These are phyloP conservation scores for Aspergillus fumigatus DNA, from an alignment of 2,329 filamentous ascomycete genomes.

Conservation along the genomic window DNA sequence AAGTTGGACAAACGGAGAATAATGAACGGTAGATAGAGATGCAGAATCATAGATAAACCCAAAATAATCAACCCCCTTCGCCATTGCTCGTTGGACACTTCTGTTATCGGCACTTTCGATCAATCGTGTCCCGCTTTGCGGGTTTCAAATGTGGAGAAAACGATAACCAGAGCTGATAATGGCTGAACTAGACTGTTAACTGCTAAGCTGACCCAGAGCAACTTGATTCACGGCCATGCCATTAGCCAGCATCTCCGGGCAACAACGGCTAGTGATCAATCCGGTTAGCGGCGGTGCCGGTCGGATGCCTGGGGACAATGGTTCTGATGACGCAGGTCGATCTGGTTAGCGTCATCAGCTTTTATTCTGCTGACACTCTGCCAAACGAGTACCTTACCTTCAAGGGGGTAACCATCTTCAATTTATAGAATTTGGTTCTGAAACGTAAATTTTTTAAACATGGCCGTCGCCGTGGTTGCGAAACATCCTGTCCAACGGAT, in stretches of 20 bases:
- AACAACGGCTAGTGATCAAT: not conserved
- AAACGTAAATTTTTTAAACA: slow-evolving; percentile 3
- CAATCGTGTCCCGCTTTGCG: slow-evolving; percentile 10
- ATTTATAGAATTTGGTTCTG: not conserved
- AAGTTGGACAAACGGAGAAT: not conserved
- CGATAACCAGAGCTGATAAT: not conserved
- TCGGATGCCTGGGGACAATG: not conserved
- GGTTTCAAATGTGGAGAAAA: not conserved
- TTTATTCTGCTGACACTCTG: too few relatives aligned
- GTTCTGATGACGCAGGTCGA: not conserved
- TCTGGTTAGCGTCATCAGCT: not conserved
- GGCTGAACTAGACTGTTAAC: not conserved
- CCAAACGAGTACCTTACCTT: too few relatives aligned
- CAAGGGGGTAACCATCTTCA: not conserved
- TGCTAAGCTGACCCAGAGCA: not conserved
- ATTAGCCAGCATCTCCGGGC: slow-evolving; percentile 1
- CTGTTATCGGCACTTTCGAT: slow-evolving; percentile 10
- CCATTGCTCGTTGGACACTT: not conserved
- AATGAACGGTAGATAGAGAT: not conserved
- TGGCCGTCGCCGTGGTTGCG: slow-evolving; percentile 17
- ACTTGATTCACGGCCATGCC: slow-evolving; percentile 6
- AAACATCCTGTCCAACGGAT: slow-evolving; percentile 43
- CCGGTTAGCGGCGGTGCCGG: slow-evolving; percentile 2
- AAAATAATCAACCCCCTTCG: not conserved
- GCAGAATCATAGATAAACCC: slow-evolving; percentile 1